Percentiles rank a stretch among this genome's conserved stretches.
These are phyloP conservation scores for Candida berthetii DNA, from an alignment of 805 yeast species.

Conservation along the genomic window DNA sequence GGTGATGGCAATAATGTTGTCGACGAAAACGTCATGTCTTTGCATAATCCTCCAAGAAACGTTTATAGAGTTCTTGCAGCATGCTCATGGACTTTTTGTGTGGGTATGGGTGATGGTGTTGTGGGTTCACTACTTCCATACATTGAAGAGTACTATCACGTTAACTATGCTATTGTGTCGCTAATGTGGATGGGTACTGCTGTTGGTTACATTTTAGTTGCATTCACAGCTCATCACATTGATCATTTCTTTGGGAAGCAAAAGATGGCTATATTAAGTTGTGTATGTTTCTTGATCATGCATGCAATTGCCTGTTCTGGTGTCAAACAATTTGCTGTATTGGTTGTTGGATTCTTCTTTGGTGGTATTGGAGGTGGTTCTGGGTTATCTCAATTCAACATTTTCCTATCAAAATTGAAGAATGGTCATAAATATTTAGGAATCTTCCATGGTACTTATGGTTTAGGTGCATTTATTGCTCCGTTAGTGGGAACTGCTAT, in stretches of 20 bases:
- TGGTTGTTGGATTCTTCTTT: conserved; percentile 43
- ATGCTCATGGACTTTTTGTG: conserved; percentile 32
- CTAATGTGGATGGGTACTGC: conserved; percentile 54
- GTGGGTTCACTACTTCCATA: conserved; percentile 56
- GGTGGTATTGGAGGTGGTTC: conserved; percentile 56
- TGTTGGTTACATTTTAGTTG: conserved; percentile 45
- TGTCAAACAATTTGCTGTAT: conserved; percentile 35
- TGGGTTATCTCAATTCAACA: conserved; percentile 43
- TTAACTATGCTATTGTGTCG: conserved; percentile 49
- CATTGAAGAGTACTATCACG: conserved; percentile 41
- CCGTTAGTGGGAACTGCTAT: conserved; percentile 54
- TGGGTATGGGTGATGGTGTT: conserved; percentile 49
- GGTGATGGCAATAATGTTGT: too few relatives aligned
- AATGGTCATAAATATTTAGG: conserved; percentile 39
- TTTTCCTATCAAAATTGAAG: conserved; percentile 42
- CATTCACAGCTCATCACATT: conserved; percentile 39
- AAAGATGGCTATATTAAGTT: conserved; percentile 34
- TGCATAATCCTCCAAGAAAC: conserved; percentile 37
- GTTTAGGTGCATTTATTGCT: conserved; percentile 56
- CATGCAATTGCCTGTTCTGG: conserved; percentile 42
- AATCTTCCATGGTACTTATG: conserved; percentile 53
- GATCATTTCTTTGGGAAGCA: conserved; percentile 34
- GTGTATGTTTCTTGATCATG: conserved; percentile 29
- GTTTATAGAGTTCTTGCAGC: conserved; percentile 33
- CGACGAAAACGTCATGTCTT: conserved; percentile 26